A percentile compares a stretch with the other conserved stretches of the same genome.
These are phyloP conservation scores for Amesomyces nigricolor DNA, from an alignment of 2,329 filamentous ascomycete genomes.

Conservation along the genomic window DNA sequence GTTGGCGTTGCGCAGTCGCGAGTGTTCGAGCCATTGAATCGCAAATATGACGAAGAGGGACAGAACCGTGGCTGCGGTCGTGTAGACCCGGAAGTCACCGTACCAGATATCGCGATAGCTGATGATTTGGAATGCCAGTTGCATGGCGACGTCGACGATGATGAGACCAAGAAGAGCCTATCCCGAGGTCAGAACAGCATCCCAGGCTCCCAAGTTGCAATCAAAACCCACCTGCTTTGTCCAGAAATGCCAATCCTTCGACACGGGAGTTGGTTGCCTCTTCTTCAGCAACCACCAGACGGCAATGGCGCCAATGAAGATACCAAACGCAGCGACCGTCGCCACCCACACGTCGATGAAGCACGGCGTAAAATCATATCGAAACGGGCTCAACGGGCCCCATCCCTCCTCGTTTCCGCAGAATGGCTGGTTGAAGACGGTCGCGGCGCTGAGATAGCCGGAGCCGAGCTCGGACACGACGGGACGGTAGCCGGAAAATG, in stretches of 20 bases:
- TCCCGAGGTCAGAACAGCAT: not conserved
- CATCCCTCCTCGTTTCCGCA: conserved; percentile 90
- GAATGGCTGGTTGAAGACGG: conserved; percentile 58
- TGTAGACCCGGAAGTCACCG: conserved; percentile 81
- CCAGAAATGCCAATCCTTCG: conserved; percentile 90
- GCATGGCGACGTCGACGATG: conserved; percentile 61
- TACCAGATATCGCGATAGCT: conserved; percentile 65
- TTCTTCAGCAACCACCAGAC: conserved; percentile 73
- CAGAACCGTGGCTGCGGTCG: conserved; percentile 63
- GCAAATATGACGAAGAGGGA: conserved; percentile 70
- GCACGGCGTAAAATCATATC: conserved; percentile 95
- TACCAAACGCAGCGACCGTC: conserved; percentile 69
- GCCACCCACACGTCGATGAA: conserved; percentile 91
- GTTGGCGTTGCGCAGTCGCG: conserved; percentile 75
- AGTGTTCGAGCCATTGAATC: conserved; percentile 83
- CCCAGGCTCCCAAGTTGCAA: conserved; percentile 3
- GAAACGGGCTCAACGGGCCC: conserved; percentile 80
- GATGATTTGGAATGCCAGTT: conserved; percentile 71
- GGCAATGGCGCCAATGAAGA: conserved; percentile 70
- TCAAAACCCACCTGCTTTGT: conserved; percentile 67
- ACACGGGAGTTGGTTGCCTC: conserved; percentile 58
- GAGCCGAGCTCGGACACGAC: conserved; percentile 44
- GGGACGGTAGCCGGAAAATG: conserved; percentile 54
- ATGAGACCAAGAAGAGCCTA: conserved; percentile 60
- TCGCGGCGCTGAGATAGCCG: conserved; percentile 54